Base-by-base conservation (phyloP, 768 basidiomycete genomes). In the Russula vinacea region DNA sequence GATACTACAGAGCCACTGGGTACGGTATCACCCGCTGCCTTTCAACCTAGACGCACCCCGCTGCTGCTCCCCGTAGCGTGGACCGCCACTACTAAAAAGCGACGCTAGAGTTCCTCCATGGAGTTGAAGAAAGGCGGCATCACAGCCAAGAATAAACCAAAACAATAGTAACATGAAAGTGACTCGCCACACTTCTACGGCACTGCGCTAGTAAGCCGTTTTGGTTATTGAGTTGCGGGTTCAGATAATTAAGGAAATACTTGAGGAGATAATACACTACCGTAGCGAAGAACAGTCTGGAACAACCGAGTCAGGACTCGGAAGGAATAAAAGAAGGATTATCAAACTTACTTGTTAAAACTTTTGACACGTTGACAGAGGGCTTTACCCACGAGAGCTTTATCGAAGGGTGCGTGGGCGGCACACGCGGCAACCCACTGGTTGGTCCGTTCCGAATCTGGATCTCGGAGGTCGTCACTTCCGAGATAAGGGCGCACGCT, bases 381-480 rank as follows among this genome's bases (percentile, higher is more conserved):
- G 11, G 11, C 11, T 11, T 47, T 24, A 19, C 22, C n/a, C 45
- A 22, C 10, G n/a, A 47, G 45, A 45, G 44, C 19, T 44, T 44
- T 19, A 44, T 9, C 22, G 11, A 47, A n/a, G 42, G 42, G 45
- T 45, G 45, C 22, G 45, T 24, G 45, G n/a, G 45, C 3, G 45
- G 45, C 11, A 47, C 45, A 45, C n/a, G 45, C 45, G 22, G 45
- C 22, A 47, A 22, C 45, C 45, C n/a, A n/a, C n/a, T 47, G 11
- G 10, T 47, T 47, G 45, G 45, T 22, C 11, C 22, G 45, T 47
- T 47, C 45, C 22, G 10, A 47, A 47, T 47, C 22, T 19, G 45
- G 45, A 47, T 47, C 45, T 47, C 45, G 45, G 45, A 47, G 22
- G n/a, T 47, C 22, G 22, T 47, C 45, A 47, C n/a, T 47, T 47